Evolutionary conservation across 345 rosid genomes (phyloP), one percentile per base, ranked within the genome.

Genomic region (Diplotaxis tenuifolia): DNA sequence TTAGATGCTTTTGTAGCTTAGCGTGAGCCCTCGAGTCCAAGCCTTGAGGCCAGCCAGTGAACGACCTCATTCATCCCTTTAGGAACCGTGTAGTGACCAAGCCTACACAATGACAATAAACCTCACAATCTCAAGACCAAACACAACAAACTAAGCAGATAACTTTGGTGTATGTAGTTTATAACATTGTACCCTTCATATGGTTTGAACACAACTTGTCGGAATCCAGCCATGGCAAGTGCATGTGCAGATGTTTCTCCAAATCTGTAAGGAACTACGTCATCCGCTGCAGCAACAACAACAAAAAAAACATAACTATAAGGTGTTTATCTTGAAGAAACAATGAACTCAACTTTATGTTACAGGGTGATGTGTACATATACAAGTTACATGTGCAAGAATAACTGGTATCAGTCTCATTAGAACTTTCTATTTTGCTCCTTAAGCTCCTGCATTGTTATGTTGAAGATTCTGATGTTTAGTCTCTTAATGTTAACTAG

Each of bases 351-450:
- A 75, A 34, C 27, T 65, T 49, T 9, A 49, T 19, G 18, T 2
- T 3, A 49, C 7, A 25, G n/a, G 34, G 18, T 67, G 56, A 54
- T 66, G 3, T 21, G 12, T 58, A 67, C 3, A 58, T 62, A 47
- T 84, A 88, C 89, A 83, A 77, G 65, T 73, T 53, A 88, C 93
- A 72, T 88, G 93, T 49, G 86, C 83, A 63, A 83, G 73, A 60
- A 88, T 74, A 68, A 86, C 61, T 49, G 93, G 93, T 56, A 88
- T 79, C 81, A 58, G 86, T 85, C n/a, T 84, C 87, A 15, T 54
- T 73, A n/a, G n/a, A n/a, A n/a, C n/a, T n/a, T n/a, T n/a, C n/a
- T n/a, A n/a, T n/a, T n/a, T n/a, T n/a, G n/a, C n/a, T n/a, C n/a
- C n/a, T n/a, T n/a, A n/a, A n/a, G n/a, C n/a, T n/a, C n/a, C n/a